Conservation (phyloP, 2,329 filamentous ascomycete genomes). For the Penicillium sp. region DNA sequence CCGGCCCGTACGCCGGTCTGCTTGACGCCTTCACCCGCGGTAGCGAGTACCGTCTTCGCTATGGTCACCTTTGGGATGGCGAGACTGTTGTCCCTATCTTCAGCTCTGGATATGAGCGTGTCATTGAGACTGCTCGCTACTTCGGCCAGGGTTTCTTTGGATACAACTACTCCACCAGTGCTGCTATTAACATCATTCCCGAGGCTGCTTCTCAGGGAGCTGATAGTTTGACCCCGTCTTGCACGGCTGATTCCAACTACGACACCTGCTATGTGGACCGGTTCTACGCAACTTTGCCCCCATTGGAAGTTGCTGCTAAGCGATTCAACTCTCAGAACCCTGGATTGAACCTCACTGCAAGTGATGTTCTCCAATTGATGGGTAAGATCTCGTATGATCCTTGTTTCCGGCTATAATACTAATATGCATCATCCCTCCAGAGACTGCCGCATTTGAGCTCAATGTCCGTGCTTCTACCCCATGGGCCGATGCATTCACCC, state of each 20-base stretch:
- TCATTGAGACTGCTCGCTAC: constrained; percentile 23
- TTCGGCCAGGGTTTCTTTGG: constrained; percentile 26
- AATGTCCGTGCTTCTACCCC: constrained; percentile 19
- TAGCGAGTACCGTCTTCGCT: constrained; percentile 19
- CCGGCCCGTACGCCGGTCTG: constrained; percentile 21
- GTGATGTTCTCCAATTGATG: constrained; percentile 21
- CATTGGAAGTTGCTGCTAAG: constrained; percentile 19
- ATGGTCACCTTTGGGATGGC: constrained; percentile 19
- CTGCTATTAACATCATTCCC: constrained; percentile 23
- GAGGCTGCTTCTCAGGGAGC: constrained; percentile 19
- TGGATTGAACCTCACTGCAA: constrained; percentile 17
- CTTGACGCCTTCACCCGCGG: constrained; percentile 17
- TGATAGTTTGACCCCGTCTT: constrained; percentile 20
- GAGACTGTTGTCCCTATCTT: constrained; percentile 17
- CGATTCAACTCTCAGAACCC: constrained; percentile 23
- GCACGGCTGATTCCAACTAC: constrained; percentile 10
- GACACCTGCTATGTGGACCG: constrained; percentile 11
- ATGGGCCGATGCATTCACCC: constrained; percentile 25
- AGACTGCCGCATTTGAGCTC: constrained; percentile 21
- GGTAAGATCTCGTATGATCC: constrained; percentile 1
- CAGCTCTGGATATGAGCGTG: constrained; percentile 17
- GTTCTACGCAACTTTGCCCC: constrained; percentile 1
- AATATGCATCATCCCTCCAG: neutral
- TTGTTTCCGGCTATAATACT: neutral
- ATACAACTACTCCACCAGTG: constrained; percentile 19